Percentiles rank a stretch among this genome's conserved stretches.
Evolutionary conservation across 2,329 filamentous ascomycete species (phyloP).

Genomic region (Albophoma yamanashiensis): DNA sequence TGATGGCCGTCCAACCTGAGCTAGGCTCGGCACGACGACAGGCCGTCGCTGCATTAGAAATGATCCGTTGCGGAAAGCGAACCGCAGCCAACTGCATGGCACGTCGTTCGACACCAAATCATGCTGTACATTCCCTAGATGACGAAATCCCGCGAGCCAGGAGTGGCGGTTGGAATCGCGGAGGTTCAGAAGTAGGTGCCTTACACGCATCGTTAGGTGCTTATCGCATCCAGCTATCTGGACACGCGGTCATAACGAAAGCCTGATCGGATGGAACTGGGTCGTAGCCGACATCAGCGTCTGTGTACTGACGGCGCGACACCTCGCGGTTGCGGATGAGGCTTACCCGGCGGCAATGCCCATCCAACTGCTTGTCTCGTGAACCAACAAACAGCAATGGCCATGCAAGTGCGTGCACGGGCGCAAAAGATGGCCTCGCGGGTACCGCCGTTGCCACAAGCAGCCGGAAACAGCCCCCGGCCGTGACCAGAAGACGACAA

Average conservation of each 20-base stretch:
- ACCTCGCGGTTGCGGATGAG: slow-evolving; percentile 1
- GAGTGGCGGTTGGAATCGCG: not conserved
- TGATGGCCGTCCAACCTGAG: not conserved
- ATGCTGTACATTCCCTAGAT: not conserved
- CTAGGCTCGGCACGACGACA: not conserved
- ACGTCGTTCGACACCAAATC: not conserved
- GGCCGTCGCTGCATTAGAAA: not conserved
- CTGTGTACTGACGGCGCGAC: slow-evolving; percentile 1
- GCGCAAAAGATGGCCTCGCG: not conserved
- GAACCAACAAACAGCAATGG: not conserved
- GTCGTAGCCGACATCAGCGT: not conserved
- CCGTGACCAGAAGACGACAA: not conserved
- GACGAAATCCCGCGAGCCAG: not conserved
- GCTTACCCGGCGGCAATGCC: not conserved
- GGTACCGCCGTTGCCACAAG: not conserved
- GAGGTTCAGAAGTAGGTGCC: not conserved
- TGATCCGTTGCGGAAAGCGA: not conserved
- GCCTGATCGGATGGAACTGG: not conserved
- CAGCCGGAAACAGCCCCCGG: not conserved
- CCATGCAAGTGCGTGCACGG: not conserved
- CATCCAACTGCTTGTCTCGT: not conserved
- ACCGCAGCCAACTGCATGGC: not conserved
- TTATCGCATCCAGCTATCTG: not conserved
- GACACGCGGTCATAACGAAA: not conserved
- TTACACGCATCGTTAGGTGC: not conserved